phyloP scores from a whole-genome alignment of 2,329 filamentous ascomycete species.

The Lizonia empirigonia region DNA sequence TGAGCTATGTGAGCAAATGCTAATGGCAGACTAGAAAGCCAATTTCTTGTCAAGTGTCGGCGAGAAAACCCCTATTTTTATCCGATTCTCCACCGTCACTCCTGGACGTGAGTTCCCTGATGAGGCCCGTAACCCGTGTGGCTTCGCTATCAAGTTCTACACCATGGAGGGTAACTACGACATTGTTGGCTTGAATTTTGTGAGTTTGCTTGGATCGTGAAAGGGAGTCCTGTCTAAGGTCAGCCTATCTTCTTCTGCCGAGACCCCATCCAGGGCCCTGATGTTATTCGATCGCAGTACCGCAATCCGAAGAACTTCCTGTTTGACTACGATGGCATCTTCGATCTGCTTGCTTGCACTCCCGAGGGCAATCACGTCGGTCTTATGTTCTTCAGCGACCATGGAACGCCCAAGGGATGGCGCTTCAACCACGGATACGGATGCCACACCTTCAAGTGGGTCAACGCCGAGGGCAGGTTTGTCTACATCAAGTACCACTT shows the following conservation, averaged over 20 bases:
- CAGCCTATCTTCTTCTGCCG: slow-evolving; percentile 57
- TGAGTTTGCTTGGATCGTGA: slow-evolving; percentile 14
- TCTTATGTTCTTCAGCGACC: slow-evolving; percentile 58
- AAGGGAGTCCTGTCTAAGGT: not conserved
- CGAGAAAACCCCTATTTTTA: slow-evolving; percentile 52
- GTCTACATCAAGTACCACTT: slow-evolving; percentile 61
- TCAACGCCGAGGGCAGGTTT: slow-evolving; percentile 56
- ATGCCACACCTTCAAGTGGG: slow-evolving; percentile 57
- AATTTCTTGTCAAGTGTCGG: slow-evolving; percentile 50
- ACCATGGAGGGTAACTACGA: slow-evolving; percentile 58
- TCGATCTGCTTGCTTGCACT: slow-evolving; percentile 57
- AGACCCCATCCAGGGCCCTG: slow-evolving; percentile 55
- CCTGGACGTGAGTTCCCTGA: slow-evolving; percentile 53
- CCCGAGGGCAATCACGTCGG: slow-evolving; percentile 57
- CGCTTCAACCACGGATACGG: slow-evolving; percentile 50
- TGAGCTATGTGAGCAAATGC: not conserved
- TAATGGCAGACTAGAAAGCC: slow-evolving; percentile 39
- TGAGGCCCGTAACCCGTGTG: slow-evolving; percentile 54
- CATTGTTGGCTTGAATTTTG: slow-evolving; percentile 56
- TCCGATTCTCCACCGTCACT: slow-evolving; percentile 55
- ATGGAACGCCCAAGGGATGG: slow-evolving; percentile 57
- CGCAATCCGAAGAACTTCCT: slow-evolving; percentile 57
- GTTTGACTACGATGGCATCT: slow-evolving; percentile 56
- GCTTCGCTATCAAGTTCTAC: slow-evolving; percentile 58
- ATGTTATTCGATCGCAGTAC: slow-evolving; percentile 56